Conservation (phyloP, 2,329 filamentous ascomycete genomes). For the Lecanicillium sp. region DNA sequence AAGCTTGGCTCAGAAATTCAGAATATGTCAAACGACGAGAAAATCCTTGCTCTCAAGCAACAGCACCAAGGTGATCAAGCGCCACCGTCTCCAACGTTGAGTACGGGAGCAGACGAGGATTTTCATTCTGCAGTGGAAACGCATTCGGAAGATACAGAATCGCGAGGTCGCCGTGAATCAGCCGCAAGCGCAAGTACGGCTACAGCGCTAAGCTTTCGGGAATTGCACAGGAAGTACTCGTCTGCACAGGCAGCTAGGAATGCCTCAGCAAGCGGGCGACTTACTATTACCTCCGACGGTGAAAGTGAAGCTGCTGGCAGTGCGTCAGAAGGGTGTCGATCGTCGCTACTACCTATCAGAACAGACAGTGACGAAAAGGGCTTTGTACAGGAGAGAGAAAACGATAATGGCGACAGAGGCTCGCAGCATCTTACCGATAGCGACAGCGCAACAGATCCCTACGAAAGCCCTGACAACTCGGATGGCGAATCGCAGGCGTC, state of each 20-base stretch:
- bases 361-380: conserved; percentile 25
- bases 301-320: conserved; percentile 54
- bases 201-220: conserved; percentile 57
- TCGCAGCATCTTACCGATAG: no score
- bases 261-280: conserved; percentile 28
- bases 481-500: neutral
- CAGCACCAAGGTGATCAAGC: conserved; percentile 32
- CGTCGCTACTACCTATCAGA: conserved; percentile 46
- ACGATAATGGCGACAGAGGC: neutral
- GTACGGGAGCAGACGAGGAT: conserved; percentile 36
- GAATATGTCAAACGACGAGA: conserved; percentile 66
- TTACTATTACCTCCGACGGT: conserved; percentile 45
- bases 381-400: neutral
- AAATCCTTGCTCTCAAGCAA: conserved; percentile 55
- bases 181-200: conserved; percentile 58
- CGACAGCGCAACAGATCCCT: no score
- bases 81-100: conserved; percentile 26
- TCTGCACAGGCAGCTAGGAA: conserved; percentile 40
- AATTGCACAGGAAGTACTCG: conserved; percentile 53
- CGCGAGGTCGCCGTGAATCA: conserved; percentile 49
- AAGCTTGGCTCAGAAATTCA: conserved; percentile 93
- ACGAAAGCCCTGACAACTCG: neutral
- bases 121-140: conserved; percentile 44
- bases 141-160: conserved; percentile 32
- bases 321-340: conserved; percentile 50